Evolutionary conservation across 139 green algal genomes (phyloP).

Genomic region (Chlorella sp.): DNA sequence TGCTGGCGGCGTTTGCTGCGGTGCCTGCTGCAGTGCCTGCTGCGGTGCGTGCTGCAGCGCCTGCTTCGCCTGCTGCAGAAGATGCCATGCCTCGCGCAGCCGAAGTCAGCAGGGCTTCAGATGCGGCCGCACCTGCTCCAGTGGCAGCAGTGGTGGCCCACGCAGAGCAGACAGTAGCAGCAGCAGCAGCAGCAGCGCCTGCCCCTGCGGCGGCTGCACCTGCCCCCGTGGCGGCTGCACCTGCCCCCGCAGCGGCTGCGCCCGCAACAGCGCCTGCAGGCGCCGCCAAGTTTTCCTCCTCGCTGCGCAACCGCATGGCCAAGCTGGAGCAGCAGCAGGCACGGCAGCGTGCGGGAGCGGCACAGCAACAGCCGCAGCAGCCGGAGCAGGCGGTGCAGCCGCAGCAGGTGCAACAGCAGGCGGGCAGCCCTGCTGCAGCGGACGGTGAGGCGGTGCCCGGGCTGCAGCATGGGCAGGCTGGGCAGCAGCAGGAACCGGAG

Average conservation of each 20-base stretch:
- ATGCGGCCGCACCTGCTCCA: background rate
- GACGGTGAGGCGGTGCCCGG: too few species aligned
- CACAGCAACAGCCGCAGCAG: background rate
- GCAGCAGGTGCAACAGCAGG: background rate
- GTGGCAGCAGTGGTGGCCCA: background rate
- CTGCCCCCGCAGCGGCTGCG: background rate
- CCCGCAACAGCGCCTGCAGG: background rate
- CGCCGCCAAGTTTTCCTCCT: background rate
- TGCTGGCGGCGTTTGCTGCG: conserved; percentile 12
- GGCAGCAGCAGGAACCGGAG: background rate
- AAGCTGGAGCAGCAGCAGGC: background rate
- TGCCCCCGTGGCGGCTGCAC: background rate
- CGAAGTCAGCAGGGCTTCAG: background rate
- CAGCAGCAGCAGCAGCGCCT: background rate
- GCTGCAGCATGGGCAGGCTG: background rate
- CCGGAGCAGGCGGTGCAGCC: too few species aligned
- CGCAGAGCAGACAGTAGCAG: background rate
- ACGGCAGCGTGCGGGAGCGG: background rate
- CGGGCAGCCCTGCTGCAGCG: background rate
- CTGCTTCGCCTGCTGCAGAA: background rate
- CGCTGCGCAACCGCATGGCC: conserved; percentile 9
- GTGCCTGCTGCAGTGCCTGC: background rate
- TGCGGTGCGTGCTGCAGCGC: background rate
- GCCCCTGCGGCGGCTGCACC: background rate
- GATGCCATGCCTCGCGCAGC: too few species aligned